Base-by-base conservation (phyloP, 371 early-diverging fungal species). In the Mucor lusitanicus region DNA sequence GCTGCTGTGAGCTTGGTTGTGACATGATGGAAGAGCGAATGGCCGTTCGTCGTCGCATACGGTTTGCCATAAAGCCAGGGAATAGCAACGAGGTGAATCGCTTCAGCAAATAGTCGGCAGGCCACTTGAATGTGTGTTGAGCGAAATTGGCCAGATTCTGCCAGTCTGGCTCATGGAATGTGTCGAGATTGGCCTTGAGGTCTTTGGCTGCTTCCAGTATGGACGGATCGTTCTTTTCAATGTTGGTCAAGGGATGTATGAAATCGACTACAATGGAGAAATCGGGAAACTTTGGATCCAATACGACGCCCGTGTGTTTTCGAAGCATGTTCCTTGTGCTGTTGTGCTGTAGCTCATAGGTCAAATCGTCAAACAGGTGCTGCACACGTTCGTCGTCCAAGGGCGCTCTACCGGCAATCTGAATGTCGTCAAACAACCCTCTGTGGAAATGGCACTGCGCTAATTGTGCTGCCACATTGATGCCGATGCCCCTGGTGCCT, bases 401-500 rank as follows among this genome's bases (percentile, higher is more conserved):
- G 0, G 63, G 42, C 4, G 23, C 17, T 25, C 50, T n/a, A 5
- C 59, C 59, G 3, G 44, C 27, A 4, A 58, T 12, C 25, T 68
- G 65, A 0, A 73, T 65, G 28, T 61, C 60, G 21, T 71, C 69
- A 74, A 76, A 69, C 0, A 76, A 63, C 0, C 11, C 58, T 4
- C 55, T 44, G 50, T 74, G 78, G 17, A 64, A 64, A 23, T 66
- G 72, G 27, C 64, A 61, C 63, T 68, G 55, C 1, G 80, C 75
- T 5, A 82, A 30, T 0, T 70, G 78, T 27, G 74, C 70, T 1
- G 80, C 78, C 0, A 69, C 28, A 0, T 63, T 32, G 8, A 75
- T 75, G 6, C 82, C 82, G 2, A 82, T 66, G 0, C 73, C 68
- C 3, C 28, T 37, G 4, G 65, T 70, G 3, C 82, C 82, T 12